phyloP scores from a whole-genome alignment of 495 filamentous ascomycete species.

The Trichoderma orchidacearum region DNA sequence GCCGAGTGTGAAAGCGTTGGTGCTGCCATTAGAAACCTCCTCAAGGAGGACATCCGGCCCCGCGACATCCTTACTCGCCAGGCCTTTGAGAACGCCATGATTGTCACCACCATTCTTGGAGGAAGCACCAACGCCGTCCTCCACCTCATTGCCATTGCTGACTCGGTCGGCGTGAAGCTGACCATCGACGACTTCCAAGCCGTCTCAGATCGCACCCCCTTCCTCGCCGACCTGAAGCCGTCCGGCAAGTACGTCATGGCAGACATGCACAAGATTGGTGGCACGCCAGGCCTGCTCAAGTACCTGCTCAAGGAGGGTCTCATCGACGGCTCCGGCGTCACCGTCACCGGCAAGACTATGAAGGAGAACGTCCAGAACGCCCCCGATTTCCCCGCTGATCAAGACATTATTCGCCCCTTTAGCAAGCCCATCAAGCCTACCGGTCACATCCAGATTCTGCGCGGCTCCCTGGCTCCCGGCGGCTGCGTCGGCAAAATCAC shows the following conservation, averaged over 20 bases:
- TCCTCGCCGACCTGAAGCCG: conserved; percentile 93
- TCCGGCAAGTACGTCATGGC: conserved; percentile 95
- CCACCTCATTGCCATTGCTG: conserved; percentile 91
- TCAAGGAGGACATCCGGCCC: conserved; percentile 80
- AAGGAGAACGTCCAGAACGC: conserved; percentile 76
- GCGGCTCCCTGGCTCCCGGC: conserved; percentile 78
- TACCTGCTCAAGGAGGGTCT: conserved; percentile 83
- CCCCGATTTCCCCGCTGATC: conserved; percentile 66
- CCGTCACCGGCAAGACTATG: conserved; percentile 88
- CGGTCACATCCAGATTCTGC: conserved; percentile 94
- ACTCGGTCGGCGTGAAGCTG: conserved; percentile 84
- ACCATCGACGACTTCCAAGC: conserved; percentile 96
- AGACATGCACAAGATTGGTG: conserved; percentile 80
- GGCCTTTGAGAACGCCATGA: conserved; percentile 96
- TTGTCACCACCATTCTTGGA: conserved; percentile 85
- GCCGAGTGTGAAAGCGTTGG: conserved; percentile 77
- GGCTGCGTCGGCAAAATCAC: conserved; percentile 97
- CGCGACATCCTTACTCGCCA: conserved; percentile 80
- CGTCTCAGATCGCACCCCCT: conserved; percentile 81
- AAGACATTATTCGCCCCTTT: conserved; percentile 84
- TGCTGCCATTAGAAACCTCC: conserved; percentile 70
- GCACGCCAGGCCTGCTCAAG: conserved; percentile 82
- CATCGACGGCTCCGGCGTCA: conserved; percentile 77
- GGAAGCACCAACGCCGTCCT: conserved; percentile 96
- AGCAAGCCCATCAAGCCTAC: conserved; percentile 86